Evolutionary conservation across 306 rosid species (phyloP).

Genomic region (Cucurbita maxima): DNA sequence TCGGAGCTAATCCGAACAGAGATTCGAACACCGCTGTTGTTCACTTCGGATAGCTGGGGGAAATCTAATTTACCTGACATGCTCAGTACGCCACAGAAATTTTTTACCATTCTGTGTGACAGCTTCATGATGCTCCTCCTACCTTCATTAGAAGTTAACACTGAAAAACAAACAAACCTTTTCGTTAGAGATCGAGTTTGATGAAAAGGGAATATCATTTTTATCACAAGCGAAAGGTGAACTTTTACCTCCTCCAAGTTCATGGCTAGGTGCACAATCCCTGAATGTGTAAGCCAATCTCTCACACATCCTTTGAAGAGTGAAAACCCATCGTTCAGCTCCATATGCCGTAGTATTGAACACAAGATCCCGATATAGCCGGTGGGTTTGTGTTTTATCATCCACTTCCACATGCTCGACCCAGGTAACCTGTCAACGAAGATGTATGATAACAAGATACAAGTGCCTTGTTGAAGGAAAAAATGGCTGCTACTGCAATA

Average conservation of each 20-base stretch:
- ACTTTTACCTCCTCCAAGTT: slow-evolving; percentile 23
- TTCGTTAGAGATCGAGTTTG: background rate
- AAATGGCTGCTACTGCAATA: background rate
- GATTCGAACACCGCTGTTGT: slow-evolving; percentile 23
- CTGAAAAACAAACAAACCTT: slow-evolving; percentile 10
- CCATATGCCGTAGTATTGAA: slow-evolving; percentile 29
- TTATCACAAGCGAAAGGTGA: background rate
- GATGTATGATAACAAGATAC: background rate
- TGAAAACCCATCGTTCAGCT: slow-evolving; percentile 52
- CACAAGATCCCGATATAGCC: slow-evolving; percentile 29
- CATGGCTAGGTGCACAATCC: slow-evolving; percentile 6
- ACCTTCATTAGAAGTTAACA: slow-evolving; percentile 18
- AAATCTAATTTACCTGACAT: slow-evolving; percentile 29
- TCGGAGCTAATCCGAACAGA: slow-evolving; percentile 19
- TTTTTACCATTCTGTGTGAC: slow-evolving; percentile 42
- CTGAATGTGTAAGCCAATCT: slow-evolving; percentile 15
- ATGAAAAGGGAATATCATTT: background rate
- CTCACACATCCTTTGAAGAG: slow-evolving; percentile 59
- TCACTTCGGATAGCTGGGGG: slow-evolving; percentile 24
- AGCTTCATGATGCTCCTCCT: slow-evolving; percentile 31
- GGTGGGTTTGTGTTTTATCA: slow-evolving; percentile 30
- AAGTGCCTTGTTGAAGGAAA: background rate
- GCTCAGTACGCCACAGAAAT: slow-evolving; percentile 26
- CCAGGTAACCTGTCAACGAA: slow-evolving; percentile 46
- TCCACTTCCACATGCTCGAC: slow-evolving; percentile 61